Base-by-base conservation (phyloP, 352 stramenopile species). In the Globisporangium camurandrum region DNA sequence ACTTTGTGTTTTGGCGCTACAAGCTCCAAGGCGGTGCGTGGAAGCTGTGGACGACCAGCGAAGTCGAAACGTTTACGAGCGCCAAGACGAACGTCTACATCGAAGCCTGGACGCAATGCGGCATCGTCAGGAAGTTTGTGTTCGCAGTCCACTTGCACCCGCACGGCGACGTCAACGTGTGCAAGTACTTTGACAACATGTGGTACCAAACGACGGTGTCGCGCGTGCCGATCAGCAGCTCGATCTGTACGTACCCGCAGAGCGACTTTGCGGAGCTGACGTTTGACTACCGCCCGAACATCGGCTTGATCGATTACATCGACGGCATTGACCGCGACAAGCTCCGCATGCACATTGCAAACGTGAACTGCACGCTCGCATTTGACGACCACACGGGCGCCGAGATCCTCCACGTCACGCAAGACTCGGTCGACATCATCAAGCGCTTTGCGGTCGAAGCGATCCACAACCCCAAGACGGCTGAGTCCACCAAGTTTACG, bases 1-100 rank as follows among this genome's bases (percentile, higher is more conserved):
- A n/a, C n/a, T 89, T 70, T 38, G 70, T 86, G 1, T 81, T 71
- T 50, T 90, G 79, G 79, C 75, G 76, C 31, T 87, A 74, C 60
- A 69, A 69, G 24, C 48, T 87, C 30, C 39, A 59, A 1, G 64
- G 61, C 27, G 57, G 71, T 33, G 49, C 33, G 4, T 54, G 58
- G 20, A 61, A 65, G 26, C 54, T 61, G 17, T 82, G 71, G 69
- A 56, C 24, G 16, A 53, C 51, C 51, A 56, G 50, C 1, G 65
- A 57, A 12, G 56, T 60, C 5, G 58, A 64, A 40, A 71, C 54
- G 36, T 83, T 86, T 44, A 46, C 43, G 11, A 52, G 54, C 16
- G 46, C 69, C 4, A 61, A 78, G 41, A 77, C 71, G 28, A 71
- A 73, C 50, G 64, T 84, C 55, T 58, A 51, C 8, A 17, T 87